phyloP scores from a whole-genome alignment of 306 rosid genomes.

The Quercus mongolica region DNA sequence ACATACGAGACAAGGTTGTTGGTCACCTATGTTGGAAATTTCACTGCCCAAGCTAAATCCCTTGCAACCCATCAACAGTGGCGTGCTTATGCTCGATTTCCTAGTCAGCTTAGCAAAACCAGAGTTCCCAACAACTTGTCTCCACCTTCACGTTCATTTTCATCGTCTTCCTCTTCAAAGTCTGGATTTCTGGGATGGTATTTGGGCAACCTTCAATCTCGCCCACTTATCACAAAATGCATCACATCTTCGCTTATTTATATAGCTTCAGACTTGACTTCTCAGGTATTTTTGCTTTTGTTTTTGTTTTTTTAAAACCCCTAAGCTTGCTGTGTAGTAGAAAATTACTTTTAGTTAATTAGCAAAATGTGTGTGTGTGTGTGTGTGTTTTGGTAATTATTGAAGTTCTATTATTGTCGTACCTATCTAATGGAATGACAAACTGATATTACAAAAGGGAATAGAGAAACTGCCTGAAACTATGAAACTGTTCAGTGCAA shows the following conservation, averaged over 20 bases:
- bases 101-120: constrained; percentile 13
- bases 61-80: constrained; percentile 16
- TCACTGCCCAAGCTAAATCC: background rate
- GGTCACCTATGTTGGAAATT: background rate
- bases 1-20: background rate
- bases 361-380: too few relatives aligned
- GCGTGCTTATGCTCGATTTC: constrained; percentile 32
- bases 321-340: background rate
- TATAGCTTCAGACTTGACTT: constrained; percentile 56
- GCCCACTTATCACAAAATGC: constrained; percentile 52
- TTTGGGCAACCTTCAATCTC: constrained; percentile 42
- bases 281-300: constrained; percentile 43
- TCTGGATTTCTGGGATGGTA: constrained; percentile 61
- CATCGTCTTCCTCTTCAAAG: constrained; percentile 28
- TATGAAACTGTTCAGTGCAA: too few relatives aligned
- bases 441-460: background rate
- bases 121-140: background rate
- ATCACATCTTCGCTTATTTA: constrained; percentile 56
- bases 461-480: too few relatives aligned
- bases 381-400: too few relatives aligned
- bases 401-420: background rate
- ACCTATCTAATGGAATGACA: background rate
- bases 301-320: background rate
- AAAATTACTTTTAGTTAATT: background rate
- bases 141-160: constrained; percentile 11